phyloP scores from a whole-genome alignment of 1,284 basidiomycete species.

The Tylopilus orsonianus region DNA sequence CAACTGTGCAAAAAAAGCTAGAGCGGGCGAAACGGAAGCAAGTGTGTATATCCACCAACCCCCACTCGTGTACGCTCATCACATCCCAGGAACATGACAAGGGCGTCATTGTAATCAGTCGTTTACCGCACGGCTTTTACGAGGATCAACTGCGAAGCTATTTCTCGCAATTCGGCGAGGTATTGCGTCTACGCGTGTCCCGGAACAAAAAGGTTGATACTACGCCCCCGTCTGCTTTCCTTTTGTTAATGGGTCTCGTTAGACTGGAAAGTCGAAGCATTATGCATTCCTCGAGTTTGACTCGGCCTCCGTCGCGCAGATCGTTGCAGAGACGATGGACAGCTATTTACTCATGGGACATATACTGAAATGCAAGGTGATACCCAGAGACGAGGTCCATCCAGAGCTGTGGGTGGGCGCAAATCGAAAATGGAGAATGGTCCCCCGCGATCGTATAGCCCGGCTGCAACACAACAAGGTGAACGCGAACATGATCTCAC shows the following conservation, averaged over 20 bases:
- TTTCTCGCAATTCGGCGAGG: constrained; percentile 93
- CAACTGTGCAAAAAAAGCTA: constrained; percentile 74
- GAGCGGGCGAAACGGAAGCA: constrained; percentile 79
- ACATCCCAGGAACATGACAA: constrained; percentile 59
- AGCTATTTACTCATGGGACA: constrained; percentile 97
- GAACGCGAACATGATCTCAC: constrained; percentile 9
- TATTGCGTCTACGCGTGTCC: constrained; percentile 87
- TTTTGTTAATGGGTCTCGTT: background rate
- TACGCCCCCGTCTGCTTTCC: too few species aligned
- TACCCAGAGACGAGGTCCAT: constrained; percentile 88
- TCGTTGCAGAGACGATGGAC: constrained; percentile 99
- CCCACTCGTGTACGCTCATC: constrained; percentile 6
- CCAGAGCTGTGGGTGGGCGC: constrained; percentile 97
- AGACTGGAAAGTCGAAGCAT: constrained; percentile 96
- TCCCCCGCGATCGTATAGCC: constrained; percentile 75
- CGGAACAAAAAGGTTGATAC: constrained; percentile 83
- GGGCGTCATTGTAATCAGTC: constrained; percentile 89
- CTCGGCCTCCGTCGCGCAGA: constrained; percentile 85
- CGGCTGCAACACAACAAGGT: constrained; percentile 84
- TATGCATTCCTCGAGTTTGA: constrained; percentile 97
- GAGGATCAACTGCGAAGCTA: constrained; percentile 93
- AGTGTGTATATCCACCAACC: constrained; percentile 44
- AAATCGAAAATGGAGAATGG: constrained; percentile 83
- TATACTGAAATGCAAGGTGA: constrained; percentile 84
- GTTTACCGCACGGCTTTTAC: constrained; percentile 96